A percentile compares a stretch with the other conserved stretches of the same genome.
Conservation (phyloP, 2,329 filamentous ascomycete species). For the Phialophora verrucosa region DNA sequence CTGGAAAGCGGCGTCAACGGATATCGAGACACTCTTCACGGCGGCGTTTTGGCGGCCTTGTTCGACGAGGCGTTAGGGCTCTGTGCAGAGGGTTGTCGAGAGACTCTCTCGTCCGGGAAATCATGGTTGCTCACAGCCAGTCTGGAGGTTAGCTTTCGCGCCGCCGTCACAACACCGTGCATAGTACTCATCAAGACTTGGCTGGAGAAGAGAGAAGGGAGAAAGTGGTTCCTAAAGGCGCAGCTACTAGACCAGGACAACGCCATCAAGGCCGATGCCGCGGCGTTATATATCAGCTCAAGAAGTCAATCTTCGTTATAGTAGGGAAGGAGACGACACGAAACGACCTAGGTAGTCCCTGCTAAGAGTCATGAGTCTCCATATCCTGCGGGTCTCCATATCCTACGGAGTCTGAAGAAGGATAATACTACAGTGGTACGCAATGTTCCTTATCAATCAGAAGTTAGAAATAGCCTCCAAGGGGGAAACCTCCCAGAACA, state of each 20-base stretch:
- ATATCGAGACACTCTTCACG: background rate
- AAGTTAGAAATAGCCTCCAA: too few species aligned
- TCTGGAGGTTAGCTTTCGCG: conserved; percentile 26
- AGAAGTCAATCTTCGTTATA: background rate
- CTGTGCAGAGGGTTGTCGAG: conserved; percentile 27
- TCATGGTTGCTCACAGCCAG: conserved; percentile 25
- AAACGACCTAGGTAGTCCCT: too few species aligned
- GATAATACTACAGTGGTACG: too few species aligned
- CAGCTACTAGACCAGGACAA: conserved; percentile 2
- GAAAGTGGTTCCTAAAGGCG: conserved; percentile 39
- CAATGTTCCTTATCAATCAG: too few species aligned
- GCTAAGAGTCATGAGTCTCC: too few species aligned
- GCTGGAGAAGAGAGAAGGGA: conserved; percentile 29
- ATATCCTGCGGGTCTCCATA: too few species aligned
- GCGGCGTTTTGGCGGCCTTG: conserved; percentile 36
- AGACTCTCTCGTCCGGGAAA: conserved; percentile 16
- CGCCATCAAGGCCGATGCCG: background rate
- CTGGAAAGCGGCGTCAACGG: conserved; percentile 16
- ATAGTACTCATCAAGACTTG: conserved; percentile 30
- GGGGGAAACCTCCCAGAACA: too few species aligned
- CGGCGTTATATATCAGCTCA: conserved; percentile 8
- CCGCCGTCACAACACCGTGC: conserved; percentile 27
- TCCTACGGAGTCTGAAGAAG: too few species aligned
- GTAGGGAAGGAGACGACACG: too few species aligned
- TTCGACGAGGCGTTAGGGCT: conserved; percentile 36